Base-by-base conservation (phyloP, 169 alveolate genomes). In the Cryptosporidium canis region DNA sequence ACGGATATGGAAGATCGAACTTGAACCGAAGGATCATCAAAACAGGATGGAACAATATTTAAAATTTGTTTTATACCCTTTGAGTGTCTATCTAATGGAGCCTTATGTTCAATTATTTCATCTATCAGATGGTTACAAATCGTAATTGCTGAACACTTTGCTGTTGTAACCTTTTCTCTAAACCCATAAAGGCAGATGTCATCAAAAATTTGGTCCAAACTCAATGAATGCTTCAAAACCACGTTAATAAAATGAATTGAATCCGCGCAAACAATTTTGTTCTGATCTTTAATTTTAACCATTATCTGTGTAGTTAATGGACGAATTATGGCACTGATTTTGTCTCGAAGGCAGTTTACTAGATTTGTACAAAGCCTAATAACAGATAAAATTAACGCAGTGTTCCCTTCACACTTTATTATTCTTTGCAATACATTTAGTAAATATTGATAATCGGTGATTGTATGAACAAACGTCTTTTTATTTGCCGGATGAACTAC, bases 91-190 rank as follows among this genome's bases (percentile, higher is more conserved):
- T 77, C 87, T 18, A 61, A 12, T 12, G 53, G 16, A 18, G 18
- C 70, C n/a, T 35, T 77, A 11, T 43, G 39, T 5, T 77, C 61
- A 16, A 56, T 43, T 1, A 77, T 48, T 11, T 58, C 58, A 56
- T 77, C 87, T 16, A 77, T 77, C 44, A 77, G 58, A 16, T 12
- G 12, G 43, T 55, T 39, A 61, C 70, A 77, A 77, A 77, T 77
- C n/a, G 77, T 39, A 7, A 77, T 77, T 3, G 87, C 87, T 55
- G 87, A 77, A 44, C 87, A 77, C 39, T 77, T 77, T 43, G 87
- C 87, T 39, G 87, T 56, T 14, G 72, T 35, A 41, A 27, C 77
- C 27, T 55, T 61, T 39, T 55, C 87, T 37, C 61, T 77, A 27
- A 53, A 77, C 7, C 87, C 87, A 61, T 61, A 39, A 14, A 33